Evolutionary conservation across 2,329 filamentous ascomycete species (phyloP).

Genomic region (Stagonosporopsis cucurbitacearum): DNA sequence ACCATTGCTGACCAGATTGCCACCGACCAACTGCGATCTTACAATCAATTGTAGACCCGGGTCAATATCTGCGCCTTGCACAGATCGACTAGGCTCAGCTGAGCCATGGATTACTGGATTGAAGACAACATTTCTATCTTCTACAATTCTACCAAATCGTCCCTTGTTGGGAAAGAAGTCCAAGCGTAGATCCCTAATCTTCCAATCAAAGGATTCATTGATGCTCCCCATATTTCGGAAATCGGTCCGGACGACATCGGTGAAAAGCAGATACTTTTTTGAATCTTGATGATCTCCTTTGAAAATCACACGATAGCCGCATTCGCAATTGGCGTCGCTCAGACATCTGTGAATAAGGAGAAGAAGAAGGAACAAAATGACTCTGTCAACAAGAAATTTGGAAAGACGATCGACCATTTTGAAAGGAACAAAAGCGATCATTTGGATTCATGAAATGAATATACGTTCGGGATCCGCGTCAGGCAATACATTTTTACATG

Average conservation of each 20-base stretch:
- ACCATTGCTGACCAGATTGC: not conserved
- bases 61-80: not conserved
- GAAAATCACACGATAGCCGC: not conserved
- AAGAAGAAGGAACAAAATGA: not conserved
- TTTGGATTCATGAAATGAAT: no score
- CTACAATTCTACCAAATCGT: not conserved
- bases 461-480: no score
- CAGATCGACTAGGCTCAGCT: not conserved
- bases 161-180: not conserved
- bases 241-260: not conserved
- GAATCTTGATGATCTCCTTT: not conserved
- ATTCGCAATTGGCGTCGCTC: not conserved
- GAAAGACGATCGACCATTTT: no score
- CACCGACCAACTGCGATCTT: not conserved
- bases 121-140: not conserved
- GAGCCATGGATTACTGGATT: not conserved
- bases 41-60: not conserved
- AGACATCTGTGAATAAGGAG: not conserved
- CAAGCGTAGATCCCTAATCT: not conserved
- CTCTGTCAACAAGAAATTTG: no score
- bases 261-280: not conserved
- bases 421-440: no score
- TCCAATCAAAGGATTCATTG: not conserved
- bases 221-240: not conserved
- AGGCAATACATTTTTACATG: no score